A percentile compares a stretch with the other conserved stretches of the same genome.
phyloP scores from a whole-genome alignment of 1,284 basidiomycete genomes.

The Trichosporon sp. region DNA sequence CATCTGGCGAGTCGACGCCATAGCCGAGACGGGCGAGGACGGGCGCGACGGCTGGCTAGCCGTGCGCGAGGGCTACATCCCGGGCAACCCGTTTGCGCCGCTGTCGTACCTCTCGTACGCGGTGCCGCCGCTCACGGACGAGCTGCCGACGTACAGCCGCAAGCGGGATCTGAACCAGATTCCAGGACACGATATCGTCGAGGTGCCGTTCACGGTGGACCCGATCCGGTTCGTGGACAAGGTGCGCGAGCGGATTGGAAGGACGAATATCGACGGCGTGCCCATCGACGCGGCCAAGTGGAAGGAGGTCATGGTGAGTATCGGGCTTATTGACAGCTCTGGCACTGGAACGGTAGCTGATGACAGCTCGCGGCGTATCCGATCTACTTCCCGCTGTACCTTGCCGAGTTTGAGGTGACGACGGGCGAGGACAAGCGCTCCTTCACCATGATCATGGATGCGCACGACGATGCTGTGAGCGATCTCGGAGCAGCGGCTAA shows the following conservation, averaged over 20 bases:
- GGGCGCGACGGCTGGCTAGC: slow-evolving; percentile 22
- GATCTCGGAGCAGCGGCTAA: neutral
- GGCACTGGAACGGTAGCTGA: neutral
- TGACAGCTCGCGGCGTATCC: slow-evolving; percentile 43
- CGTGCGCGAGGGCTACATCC: slow-evolving; percentile 35
- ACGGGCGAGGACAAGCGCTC: slow-evolving; percentile 21
- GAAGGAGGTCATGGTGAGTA: slow-evolving; percentile 37
- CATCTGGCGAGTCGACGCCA: slow-evolving; percentile 36
- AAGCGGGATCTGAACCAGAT: slow-evolving; percentile 53
- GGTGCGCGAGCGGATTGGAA: slow-evolving; percentile 26
- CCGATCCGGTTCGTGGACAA: slow-evolving; percentile 33
- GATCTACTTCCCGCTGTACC: slow-evolving; percentile 44
- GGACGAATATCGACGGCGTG: slow-evolving; percentile 18
- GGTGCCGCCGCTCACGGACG: slow-evolving; percentile 29
- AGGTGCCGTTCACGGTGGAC: slow-evolving; percentile 52
- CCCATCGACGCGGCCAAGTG: slow-evolving; percentile 28
- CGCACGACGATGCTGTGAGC: slow-evolving; percentile 34
- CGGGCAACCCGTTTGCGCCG: slow-evolving; percentile 45
- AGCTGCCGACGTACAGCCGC: slow-evolving; percentile 35
- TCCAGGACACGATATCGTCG: slow-evolving; percentile 60
- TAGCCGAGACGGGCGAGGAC: slow-evolving; percentile 30
- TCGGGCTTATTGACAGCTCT: neutral
- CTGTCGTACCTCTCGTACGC: slow-evolving; percentile 44
- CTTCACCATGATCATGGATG: slow-evolving; percentile 41
- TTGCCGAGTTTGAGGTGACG: slow-evolving; percentile 40